Base-by-base conservation (phyloP, 345 rosid species). In the Eucalyptus globulus region DNA sequence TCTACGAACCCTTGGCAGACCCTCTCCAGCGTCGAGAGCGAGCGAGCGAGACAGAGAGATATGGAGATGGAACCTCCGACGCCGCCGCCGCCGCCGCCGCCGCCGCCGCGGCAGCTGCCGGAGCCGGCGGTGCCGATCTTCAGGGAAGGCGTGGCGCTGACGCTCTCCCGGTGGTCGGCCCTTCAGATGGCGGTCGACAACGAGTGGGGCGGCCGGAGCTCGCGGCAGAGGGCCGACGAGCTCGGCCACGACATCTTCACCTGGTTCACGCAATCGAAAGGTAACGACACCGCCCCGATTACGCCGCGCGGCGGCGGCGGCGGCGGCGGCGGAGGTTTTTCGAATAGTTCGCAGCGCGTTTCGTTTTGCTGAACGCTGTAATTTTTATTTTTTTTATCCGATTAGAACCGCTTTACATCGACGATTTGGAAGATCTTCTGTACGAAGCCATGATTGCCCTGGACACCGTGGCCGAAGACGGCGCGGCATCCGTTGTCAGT, bases 181-280 rank as follows among this genome's bases (percentile, higher is more conserved):
- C 93, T 97, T 81, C 94, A 92, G 92, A 94, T 96, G 43, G 99
- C 99, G 8, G 93, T 97, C 27, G 97, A 97, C 72, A 96, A 97
- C 87, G 97, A 95, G 92, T 97, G 98, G 98, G 99, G 96, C 54
- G 99, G 99, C 86, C 93, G 93, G 26, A 91, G 91, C 54, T 96
- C 99, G 7, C 90, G 88, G 51, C 92, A 40, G 27, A 90, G 92
- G 87, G 95, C 99, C 44, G 93, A 95, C 14, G 92, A 92, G 54
- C 92, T 97, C n/a, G 89, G 89, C 87, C 87, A 93, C 56, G 93
- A 90, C 16, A 87, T 95, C 87, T 89, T 94, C 90, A 88, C 95
- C 49, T 95, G 93, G 92, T 95, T 95, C 94, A 93, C 92, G 69
- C 91, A 86, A 15, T 89, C 98, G 72, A 93, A 88, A 89, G 97